Percentiles rank a stretch among this genome's conserved stretches.
phyloP scores from a whole-genome alignment of 1,139 yeast species.

The Debaryomyces singareniensis region DNA sequence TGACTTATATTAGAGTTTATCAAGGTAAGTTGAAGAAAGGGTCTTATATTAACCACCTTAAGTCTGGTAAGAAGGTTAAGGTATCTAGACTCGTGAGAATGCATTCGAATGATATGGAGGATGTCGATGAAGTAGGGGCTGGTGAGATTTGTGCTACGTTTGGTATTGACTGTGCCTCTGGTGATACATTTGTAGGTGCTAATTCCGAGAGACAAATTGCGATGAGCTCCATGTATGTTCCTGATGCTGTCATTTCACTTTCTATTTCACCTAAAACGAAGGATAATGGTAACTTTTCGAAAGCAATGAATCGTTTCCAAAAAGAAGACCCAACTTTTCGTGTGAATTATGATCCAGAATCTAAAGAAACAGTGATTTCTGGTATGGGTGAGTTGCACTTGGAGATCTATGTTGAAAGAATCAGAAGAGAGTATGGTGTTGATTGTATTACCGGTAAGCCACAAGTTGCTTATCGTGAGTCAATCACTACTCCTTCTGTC shows the following conservation, averaged over 20 bases:
- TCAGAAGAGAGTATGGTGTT: constrained; percentile 94
- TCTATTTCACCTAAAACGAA: constrained; percentile 85
- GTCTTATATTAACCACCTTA: constrained; percentile 78
- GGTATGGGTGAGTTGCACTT: constrained; percentile 99
- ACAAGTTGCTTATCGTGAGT: constrained; percentile 96
- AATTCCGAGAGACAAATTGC: constrained; percentile 74
- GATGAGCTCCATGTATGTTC: constrained; percentile 97
- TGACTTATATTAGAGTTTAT: constrained; percentile 92
- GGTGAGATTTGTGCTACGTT: constrained; percentile 99
- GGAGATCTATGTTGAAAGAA: constrained; percentile 95
- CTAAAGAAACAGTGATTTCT: constrained; percentile 91
- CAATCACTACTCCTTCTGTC: constrained; percentile 65
- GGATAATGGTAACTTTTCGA: constrained; percentile 81
- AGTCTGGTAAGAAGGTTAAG: constrained; percentile 90
- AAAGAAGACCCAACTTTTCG: constrained; percentile 98
- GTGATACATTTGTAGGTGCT: constrained; percentile 80
- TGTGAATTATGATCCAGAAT: constrained; percentile 83
- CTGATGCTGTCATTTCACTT: constrained; percentile 94
- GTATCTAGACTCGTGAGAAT: constrained; percentile 94
- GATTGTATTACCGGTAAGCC: constrained; percentile 96
- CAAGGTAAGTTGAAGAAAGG: constrained; percentile 95
- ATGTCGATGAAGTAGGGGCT: constrained; percentile 89
- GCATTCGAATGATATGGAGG: constrained; percentile 99
- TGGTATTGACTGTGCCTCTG: constrained; percentile 99
- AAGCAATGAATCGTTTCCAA: constrained; percentile 95